Percentiles rank a stretch among this genome's conserved stretches.
Evolutionary conservation across 2,329 filamentous ascomycete species (phyloP).

Genomic region (Malbranchea zuffiana): DNA sequence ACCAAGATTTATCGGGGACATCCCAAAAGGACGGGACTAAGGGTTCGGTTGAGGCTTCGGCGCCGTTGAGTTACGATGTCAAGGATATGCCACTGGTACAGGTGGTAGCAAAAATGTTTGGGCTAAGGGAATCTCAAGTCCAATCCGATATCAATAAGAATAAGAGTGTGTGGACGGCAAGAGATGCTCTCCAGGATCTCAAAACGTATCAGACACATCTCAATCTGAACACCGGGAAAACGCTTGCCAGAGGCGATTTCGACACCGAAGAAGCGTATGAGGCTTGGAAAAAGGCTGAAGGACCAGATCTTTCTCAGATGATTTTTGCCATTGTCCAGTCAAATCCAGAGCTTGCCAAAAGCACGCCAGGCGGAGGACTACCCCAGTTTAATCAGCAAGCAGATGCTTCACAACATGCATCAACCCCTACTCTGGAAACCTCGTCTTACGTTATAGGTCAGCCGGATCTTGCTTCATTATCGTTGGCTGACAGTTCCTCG

Average conservation of each 20-base stretch:
- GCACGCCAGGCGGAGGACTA: slow-evolving; percentile 50
- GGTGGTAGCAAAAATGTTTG: slow-evolving; percentile 76
- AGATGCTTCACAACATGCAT: slow-evolving; percentile 29
- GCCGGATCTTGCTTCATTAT: slow-evolving; percentile 50
- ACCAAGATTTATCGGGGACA: slow-evolving; percentile 68
- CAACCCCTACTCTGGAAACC: slow-evolving; percentile 35
- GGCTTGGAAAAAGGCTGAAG: slow-evolving; percentile 83
- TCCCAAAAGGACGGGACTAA: slow-evolving; percentile 46
- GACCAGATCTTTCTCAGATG: slow-evolving; percentile 78
- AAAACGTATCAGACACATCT: slow-evolving; percentile 88
- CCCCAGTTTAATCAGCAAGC: slow-evolving; percentile 43
- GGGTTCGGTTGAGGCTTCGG: slow-evolving; percentile 65
- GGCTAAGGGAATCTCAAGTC: slow-evolving; percentile 63
- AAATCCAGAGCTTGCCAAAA: slow-evolving; percentile 74
- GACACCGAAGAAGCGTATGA: slow-evolving; percentile 80
- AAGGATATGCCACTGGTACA: slow-evolving; percentile 95
- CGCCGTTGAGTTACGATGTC: slow-evolving; percentile 79
- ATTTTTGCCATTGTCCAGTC: slow-evolving; percentile 82
- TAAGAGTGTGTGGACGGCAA: slow-evolving; percentile 75
- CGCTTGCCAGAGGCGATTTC: slow-evolving; percentile 75
- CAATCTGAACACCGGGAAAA: slow-evolving; percentile 64
- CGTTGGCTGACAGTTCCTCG: slow-evolving; percentile 42
- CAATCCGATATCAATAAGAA: slow-evolving; percentile 81
- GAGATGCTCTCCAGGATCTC: slow-evolving; percentile 78
- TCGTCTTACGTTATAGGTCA: slow-evolving; percentile 54